Conservation (phyloP, 192 early-diverging fungal species). For the Backusella liffmaniae region DNA sequence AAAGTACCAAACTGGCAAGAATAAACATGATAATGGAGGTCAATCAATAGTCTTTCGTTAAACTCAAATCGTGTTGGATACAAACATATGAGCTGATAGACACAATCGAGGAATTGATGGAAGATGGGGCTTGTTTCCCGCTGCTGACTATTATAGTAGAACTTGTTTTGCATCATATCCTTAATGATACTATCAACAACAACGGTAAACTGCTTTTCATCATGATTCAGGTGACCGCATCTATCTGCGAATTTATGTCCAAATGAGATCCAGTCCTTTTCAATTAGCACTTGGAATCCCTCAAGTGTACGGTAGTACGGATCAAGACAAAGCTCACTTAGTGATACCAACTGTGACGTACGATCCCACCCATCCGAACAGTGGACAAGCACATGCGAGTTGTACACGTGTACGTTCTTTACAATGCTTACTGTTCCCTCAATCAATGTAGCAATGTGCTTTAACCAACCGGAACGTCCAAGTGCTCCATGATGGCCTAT, state of each 20-base stretch:
- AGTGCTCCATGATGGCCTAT: constrained; percentile 47
- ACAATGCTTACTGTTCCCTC: constrained; percentile 81
- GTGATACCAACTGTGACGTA: constrained; percentile 89
- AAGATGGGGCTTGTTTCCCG: constrained; percentile 94
- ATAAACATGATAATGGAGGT: constrained; percentile 83
- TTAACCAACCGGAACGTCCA: constrained; percentile 81
- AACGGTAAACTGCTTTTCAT: constrained; percentile 44
- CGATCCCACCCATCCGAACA: constrained; percentile 99
- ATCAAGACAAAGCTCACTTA: constrained; percentile 89
- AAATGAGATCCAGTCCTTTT: constrained; percentile 98
- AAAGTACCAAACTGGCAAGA: constrained; percentile 96
- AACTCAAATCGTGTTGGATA: constrained; percentile 93
- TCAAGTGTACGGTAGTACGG: constrained; percentile 91
- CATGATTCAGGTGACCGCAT: constrained; percentile 81
- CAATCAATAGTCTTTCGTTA: constrained; percentile 76
- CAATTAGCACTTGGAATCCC: constrained; percentile 89
- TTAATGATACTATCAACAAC: constrained; percentile 52
- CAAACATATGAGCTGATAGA: constrained; percentile 89
- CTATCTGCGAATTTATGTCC: constrained; percentile 95
- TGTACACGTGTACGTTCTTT: constrained; percentile 68
- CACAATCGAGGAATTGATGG: constrained; percentile 95
- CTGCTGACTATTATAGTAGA: constrained; percentile 56
- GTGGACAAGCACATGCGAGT: constrained; percentile 89
- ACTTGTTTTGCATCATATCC: constrained; percentile 52
- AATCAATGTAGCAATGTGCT: constrained; percentile 79